A percentile compares a stretch with the other conserved stretches of the same genome.
Evolutionary conservation across 2,329 filamentous ascomycete genomes (phyloP).

Genomic region (Sclerotinia sclerotiorum): DNA sequence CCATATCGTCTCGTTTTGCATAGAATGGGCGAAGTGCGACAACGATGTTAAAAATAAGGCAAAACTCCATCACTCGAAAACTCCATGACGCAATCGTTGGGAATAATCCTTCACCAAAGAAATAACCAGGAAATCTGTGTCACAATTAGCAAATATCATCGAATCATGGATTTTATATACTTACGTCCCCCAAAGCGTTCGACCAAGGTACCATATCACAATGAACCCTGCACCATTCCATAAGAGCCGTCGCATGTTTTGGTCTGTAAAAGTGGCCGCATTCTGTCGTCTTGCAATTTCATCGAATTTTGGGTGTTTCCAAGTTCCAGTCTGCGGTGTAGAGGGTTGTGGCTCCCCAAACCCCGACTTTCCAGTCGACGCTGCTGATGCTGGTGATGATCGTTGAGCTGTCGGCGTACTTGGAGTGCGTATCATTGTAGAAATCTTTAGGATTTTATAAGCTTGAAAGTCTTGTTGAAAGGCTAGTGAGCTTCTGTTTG

Average conservation of each 20-base stretch:
- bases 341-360: slow-evolving; percentile 11
- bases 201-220: slow-evolving; percentile 48
- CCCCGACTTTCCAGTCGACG: slow-evolving; percentile 10
- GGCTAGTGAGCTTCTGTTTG: background rate
- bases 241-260: slow-evolving; percentile 68
- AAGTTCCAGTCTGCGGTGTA: slow-evolving; percentile 61
- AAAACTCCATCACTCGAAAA: slow-evolving; percentile 51
- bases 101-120: slow-evolving; percentile 29
- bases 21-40: slow-evolving; percentile 71
- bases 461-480: background rate
- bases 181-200: slow-evolving; percentile 37
- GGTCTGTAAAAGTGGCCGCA: slow-evolving; percentile 73
- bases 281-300: slow-evolving; percentile 84
- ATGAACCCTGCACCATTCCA: slow-evolving; percentile 63
- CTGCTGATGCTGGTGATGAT: slow-evolving; percentile 7
- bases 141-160: slow-evolving; percentile 23
- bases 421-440: slow-evolving; percentile 32
- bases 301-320: slow-evolving; percentile 84
- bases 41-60: slow-evolving; percentile 69
- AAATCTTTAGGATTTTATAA: slow-evolving; percentile 26
- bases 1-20: slow-evolving; percentile 70
- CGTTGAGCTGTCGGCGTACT: slow-evolving; percentile 32
- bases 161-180: slow-evolving; percentile 16
- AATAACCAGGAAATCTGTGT: slow-evolving; percentile 37
- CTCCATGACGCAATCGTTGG: slow-evolving; percentile 37